phyloP scores from a whole-genome alignment of 169 alveolate genomes.

The Babesia ovis region DNA sequence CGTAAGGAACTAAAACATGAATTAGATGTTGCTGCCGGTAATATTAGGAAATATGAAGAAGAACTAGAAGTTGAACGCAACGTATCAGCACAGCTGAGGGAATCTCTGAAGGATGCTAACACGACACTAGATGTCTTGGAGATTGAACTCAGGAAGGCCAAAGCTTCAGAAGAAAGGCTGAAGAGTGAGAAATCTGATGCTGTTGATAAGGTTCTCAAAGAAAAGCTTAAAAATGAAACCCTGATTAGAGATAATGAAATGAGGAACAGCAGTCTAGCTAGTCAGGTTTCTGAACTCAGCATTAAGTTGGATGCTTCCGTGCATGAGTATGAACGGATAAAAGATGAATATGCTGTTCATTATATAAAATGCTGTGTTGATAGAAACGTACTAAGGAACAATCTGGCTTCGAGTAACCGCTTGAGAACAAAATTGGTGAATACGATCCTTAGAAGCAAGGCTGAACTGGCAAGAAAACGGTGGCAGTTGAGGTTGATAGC shows the following conservation, averaged over 20 bases:
- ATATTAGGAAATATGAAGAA: not conserved
- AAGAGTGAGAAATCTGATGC: slow-evolving; percentile 3
- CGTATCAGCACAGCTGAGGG: slow-evolving; percentile 3
- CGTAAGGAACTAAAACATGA: not conserved
- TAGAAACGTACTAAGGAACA: not conserved
- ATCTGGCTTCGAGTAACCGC: not conserved
- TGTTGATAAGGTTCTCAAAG: slow-evolving; percentile 5
- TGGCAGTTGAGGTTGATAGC: slow-evolving; percentile 40
- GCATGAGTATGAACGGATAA: not conserved
- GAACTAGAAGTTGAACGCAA: slow-evolving; percentile 9
- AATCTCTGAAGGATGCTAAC: not conserved
- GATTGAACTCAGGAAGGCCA: slow-evolving; percentile 28
- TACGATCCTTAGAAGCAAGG: slow-evolving; percentile 47
- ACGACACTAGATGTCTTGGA: slow-evolving; percentile 5
- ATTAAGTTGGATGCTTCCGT: not conserved
- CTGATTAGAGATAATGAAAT: slow-evolving; percentile 4
- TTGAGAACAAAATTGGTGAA: slow-evolving; percentile 13
- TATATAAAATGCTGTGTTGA: not conserved
- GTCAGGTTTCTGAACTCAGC: slow-evolving; percentile 1
- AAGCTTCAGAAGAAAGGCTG: slow-evolving; percentile 5
- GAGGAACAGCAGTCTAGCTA: not conserved
- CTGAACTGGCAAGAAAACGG: slow-evolving; percentile 45
- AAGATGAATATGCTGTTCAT: slow-evolving; percentile 8
- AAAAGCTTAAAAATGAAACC: slow-evolving; percentile 2
- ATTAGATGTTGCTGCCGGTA: not conserved